A percentile compares a stretch with the other conserved stretches of the same genome.
Conservation (phyloP, 495 filamentous ascomycete genomes). For the Neurospora sp. region DNA sequence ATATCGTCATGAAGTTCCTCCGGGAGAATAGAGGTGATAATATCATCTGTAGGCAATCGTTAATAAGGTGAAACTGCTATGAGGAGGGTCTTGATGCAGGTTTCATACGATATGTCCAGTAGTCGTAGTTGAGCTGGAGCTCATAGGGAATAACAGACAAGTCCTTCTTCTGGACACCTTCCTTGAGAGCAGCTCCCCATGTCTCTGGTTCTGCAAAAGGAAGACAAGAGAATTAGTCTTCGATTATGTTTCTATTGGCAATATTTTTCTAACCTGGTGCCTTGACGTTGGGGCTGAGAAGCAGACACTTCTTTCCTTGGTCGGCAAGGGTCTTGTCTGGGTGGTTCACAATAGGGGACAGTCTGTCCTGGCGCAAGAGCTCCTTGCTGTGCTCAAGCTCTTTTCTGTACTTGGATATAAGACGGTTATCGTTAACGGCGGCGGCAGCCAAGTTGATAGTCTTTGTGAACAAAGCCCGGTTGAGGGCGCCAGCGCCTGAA, state of each 20-base stretch:
- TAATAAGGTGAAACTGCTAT: background rate
- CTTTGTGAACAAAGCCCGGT: slow-evolving; percentile 74
- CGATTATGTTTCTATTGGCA: background rate
- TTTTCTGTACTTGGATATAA: slow-evolving; percentile 58
- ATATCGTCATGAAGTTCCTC: slow-evolving; percentile 54
- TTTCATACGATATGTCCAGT: slow-evolving; percentile 70
- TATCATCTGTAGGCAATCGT: slow-evolving; percentile 49
- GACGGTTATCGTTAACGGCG: slow-evolving; percentile 55
- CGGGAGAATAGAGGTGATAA: slow-evolving; percentile 70
- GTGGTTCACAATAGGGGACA: slow-evolving; percentile 49
- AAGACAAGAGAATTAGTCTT: slow-evolving; percentile 8
- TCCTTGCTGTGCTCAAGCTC: slow-evolving; percentile 49
- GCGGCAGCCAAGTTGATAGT: slow-evolving; percentile 70
- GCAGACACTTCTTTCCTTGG: slow-evolving; percentile 56
- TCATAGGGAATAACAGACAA: slow-evolving; percentile 63
- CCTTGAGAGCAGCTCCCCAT: slow-evolving; percentile 59
- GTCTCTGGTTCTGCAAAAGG: slow-evolving; percentile 52
- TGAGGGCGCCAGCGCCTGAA: slow-evolving; percentile 51
- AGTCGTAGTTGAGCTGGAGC: slow-evolving; percentile 67
- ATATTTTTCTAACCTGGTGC: slow-evolving; percentile 44
- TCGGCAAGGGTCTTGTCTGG: slow-evolving; percentile 42
- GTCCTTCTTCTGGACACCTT: slow-evolving; percentile 55
- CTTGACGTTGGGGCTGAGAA: slow-evolving; percentile 62
- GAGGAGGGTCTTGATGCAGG: slow-evolving; percentile 1
- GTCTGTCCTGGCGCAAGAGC: slow-evolving; percentile 39